Evolutionary conservation across 305 asterid species (phyloP).

Genomic region (Coffea humblotiana): DNA sequence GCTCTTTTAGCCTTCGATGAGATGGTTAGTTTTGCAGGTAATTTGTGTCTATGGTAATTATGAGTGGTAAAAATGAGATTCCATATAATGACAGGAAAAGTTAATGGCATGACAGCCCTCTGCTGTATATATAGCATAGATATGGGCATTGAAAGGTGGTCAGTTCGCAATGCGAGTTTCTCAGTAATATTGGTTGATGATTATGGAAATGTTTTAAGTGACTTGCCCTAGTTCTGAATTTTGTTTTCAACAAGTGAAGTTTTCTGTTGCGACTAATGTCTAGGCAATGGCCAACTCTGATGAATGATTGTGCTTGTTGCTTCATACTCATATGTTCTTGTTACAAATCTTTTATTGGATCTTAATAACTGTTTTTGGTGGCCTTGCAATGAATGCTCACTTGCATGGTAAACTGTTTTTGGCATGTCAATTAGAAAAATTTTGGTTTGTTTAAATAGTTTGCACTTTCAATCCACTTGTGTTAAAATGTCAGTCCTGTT

Average conservation of each 20-base stretch:
- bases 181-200: too few species aligned
- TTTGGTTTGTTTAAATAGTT: neutral
- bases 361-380: neutral
- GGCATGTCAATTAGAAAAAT: neutral
- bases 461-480: neutral
- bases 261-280: neutral
- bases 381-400: neutral
- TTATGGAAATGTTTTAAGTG: neutral
- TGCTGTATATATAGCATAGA: neutral
- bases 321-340: neutral
- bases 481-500: neutral
- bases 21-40: too few species aligned
- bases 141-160: neutral
- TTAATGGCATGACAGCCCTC: too few species aligned
- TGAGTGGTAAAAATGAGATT: too few species aligned
- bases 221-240: neutral
- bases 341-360: neutral
- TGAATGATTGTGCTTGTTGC: too few species aligned
- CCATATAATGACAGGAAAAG: too few species aligned
- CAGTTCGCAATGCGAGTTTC: neutral
- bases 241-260: neutral
- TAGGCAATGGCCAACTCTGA: neutral
- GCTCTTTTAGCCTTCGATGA: too few species aligned
- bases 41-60: too few species aligned
- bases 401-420: neutral